These are phyloP conservation scores for Kodamaea derodonti DNA, from an alignment of 1,139 yeast genomes.

Conservation along the genomic window DNA sequence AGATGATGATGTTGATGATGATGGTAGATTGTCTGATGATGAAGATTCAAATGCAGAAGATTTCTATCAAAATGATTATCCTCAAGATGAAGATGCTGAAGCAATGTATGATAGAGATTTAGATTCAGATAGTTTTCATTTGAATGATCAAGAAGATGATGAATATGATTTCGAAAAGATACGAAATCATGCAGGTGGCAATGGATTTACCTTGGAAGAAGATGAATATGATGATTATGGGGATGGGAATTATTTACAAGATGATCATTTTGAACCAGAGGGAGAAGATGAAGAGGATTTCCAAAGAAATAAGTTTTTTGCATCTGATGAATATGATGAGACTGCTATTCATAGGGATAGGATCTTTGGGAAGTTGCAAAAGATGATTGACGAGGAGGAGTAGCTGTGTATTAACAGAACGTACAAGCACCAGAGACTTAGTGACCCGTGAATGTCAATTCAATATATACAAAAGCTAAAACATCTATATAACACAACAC, in stretches of 20 bases:
- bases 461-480: too few species aligned
- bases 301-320: constrained; percentile 48
- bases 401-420: not conserved
- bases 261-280: constrained; percentile 20
- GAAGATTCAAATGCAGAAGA: constrained; percentile 70
- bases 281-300: constrained; percentile 19
- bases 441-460: not conserved
- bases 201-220: constrained; percentile 21
- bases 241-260: constrained; percentile 11
- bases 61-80: constrained; percentile 89
- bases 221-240: constrained; percentile 23
- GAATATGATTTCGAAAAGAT: constrained; percentile 19
- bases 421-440: not conserved
- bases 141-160: constrained; percentile 35
- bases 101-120: constrained; percentile 19
- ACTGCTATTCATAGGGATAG: constrained; percentile 60
- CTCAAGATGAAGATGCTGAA: constrained; percentile 81
- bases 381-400: constrained; percentile 32
- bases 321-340: constrained; percentile 53
- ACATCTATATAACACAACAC: too few species aligned
- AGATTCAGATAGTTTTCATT: constrained; percentile 7
- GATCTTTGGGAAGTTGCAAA: constrained; percentile 54
- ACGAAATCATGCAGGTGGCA: constrained; percentile 13
- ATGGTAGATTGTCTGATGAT: constrained; percentile 39
- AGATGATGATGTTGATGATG: constrained; percentile 47